Evolutionary conservation across 306 rosid genomes (phyloP).

Genomic region (Benincasa hispida): DNA sequence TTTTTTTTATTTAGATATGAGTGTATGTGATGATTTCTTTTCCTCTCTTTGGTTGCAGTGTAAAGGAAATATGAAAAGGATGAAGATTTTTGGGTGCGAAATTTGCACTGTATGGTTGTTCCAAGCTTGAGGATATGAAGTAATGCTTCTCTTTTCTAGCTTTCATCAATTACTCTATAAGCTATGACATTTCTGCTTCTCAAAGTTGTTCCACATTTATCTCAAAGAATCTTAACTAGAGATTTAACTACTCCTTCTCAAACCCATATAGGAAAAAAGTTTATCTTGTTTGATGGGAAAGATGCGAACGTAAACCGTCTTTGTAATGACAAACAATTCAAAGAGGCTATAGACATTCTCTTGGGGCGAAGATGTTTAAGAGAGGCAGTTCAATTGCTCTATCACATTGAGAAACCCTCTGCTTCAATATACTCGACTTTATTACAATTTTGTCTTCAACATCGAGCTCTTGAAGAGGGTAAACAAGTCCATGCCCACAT

Average conservation of each 20-base stretch:
- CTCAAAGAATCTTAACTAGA: background rate
- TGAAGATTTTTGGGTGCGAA: background rate
- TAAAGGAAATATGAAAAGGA: background rate
- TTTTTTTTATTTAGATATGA: too few species aligned
- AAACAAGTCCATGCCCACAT: slow-evolving; percentile 41
- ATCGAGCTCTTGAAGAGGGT: slow-evolving; percentile 44
- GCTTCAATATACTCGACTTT: slow-evolving; percentile 37
- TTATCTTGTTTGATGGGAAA: slow-evolving; percentile 13
- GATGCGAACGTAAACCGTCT: slow-evolving; percentile 20
- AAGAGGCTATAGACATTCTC: slow-evolving; percentile 34
- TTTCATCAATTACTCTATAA: background rate
- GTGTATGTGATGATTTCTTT: background rate
- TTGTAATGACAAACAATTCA: slow-evolving; percentile 21
- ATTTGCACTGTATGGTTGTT: background rate
- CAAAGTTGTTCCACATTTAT: background rate
- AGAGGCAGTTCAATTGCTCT: slow-evolving; percentile 37
- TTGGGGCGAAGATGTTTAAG: slow-evolving; percentile 31
- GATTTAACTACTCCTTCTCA: background rate
- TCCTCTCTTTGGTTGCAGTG: background rate
- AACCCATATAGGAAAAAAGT: background rate
- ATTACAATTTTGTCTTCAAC: slow-evolving; percentile 25
- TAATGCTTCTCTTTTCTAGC: background rate
- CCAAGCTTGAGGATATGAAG: background rate
- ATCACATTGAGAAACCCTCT: slow-evolving; percentile 20
- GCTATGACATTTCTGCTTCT: slow-evolving; percentile 1